Percentiles rank a stretch among this genome's conserved stretches.
phyloP scores from a whole-genome alignment of 495 filamentous ascomycete species.

The Aspergillus leporis region DNA sequence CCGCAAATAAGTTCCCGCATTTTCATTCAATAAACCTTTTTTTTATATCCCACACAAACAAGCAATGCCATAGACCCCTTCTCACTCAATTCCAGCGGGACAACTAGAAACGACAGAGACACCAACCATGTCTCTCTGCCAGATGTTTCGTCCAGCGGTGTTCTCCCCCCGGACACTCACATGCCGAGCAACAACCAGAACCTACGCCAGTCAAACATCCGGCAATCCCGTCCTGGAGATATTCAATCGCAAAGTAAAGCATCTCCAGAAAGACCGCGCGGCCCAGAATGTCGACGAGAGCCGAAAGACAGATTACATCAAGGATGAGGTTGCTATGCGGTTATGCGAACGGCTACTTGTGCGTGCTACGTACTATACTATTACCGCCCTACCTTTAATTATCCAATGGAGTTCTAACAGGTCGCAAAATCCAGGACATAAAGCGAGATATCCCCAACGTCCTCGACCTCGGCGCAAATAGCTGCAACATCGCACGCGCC shows the following conservation, averaged over 20 bases:
- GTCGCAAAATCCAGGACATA: conserved; percentile 65
- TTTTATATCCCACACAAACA: not conserved
- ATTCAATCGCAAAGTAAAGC: conserved; percentile 87
- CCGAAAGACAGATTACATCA: conserved; percentile 83
- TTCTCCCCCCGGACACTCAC: conserved; percentile 13
- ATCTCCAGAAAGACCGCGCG: conserved; percentile 85
- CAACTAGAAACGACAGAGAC: not conserved
- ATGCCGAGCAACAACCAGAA: conserved; percentile 31
- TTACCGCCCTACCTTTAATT: no score
- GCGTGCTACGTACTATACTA: no score
- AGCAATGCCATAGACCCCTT: not conserved
- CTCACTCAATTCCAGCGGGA: not conserved
- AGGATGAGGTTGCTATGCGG: conserved; percentile 84
- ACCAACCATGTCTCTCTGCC: conserved; percentile 31
- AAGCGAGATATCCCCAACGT: conserved; percentile 81
- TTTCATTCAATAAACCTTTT: not conserved
- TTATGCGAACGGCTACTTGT: conserved; percentile 87
- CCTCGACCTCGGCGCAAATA: conserved; percentile 93
- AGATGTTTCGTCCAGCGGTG: conserved; percentile 23
- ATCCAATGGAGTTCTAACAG: no score
- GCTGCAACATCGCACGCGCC: conserved; percentile 87
- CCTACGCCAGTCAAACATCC: conserved; percentile 74
- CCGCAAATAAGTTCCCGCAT: conserved; percentile 2
- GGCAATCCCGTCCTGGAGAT: conserved; percentile 79
- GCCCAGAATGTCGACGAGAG: conserved; percentile 69